Conservation (phyloP, 2,329 filamentous ascomycete species). For the Colletotrichum karsti region DNA sequence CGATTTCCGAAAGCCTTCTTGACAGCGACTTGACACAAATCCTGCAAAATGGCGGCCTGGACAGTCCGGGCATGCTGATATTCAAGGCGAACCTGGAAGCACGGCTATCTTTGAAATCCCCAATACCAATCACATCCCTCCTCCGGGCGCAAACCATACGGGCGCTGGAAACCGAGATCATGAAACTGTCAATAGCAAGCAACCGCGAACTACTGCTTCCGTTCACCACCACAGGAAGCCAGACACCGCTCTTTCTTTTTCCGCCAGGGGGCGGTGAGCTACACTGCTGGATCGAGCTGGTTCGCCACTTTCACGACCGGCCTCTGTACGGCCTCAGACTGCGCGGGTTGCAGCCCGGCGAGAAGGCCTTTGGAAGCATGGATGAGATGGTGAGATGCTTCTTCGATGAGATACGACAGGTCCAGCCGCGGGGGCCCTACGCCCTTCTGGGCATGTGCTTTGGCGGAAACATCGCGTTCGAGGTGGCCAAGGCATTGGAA, state of each 20-base stretch:
- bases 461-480: background rate
- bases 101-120: background rate
- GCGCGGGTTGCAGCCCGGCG: background rate
- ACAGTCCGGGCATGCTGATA: background rate
- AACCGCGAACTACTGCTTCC: background rate
- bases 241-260: background rate
- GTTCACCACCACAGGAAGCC: background rate
- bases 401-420: background rate
- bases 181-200: background rate
- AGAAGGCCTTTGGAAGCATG: background rate
- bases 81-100: background rate
- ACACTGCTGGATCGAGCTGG: background rate
- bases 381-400: background rate
- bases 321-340: background rate
- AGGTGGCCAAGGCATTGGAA: background rate
- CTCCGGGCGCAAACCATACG: background rate
- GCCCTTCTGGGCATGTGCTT: constrained; percentile 1
- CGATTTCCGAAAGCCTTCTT: background rate
- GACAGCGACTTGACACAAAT: background rate
- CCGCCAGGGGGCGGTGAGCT: constrained; percentile 1
- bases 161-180: background rate
- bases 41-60: background rate
- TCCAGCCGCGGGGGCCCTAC: background rate
- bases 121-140: background rate
- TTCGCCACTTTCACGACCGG: background rate